Percentiles rank a stretch among this genome's conserved stretches.
These are phyloP conservation scores for Plasmodium reichenowi DNA, from an alignment of 169 alveolate genomes.

Conservation along the genomic window DNA sequence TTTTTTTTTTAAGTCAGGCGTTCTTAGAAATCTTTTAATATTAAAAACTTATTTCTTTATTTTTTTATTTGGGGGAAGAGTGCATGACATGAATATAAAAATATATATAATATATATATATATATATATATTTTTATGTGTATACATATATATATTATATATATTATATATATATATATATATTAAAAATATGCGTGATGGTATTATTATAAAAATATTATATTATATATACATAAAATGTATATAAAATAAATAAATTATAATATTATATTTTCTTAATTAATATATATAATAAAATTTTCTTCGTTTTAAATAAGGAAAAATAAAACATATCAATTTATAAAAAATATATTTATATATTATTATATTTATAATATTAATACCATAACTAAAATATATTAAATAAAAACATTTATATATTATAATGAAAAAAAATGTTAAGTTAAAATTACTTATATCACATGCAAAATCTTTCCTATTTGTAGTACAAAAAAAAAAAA, in stretches of 20 bases:
- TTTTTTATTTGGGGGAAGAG: constrained; percentile 17
- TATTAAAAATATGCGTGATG: not conserved
- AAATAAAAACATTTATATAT: constrained; percentile 27
- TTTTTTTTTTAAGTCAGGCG: constrained; percentile 65
- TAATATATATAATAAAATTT: constrained; percentile 22
- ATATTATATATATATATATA: too few relatives aligned
- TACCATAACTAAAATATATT: constrained; percentile 1
- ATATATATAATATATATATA: constrained; percentile 53
- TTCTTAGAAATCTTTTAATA: constrained; percentile 35
- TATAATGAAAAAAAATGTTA: constrained; percentile 30
- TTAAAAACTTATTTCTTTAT: constrained; percentile 33
- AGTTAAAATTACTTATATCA: constrained; percentile 23
- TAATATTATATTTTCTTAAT: not conserved
- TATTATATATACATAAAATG: constrained; percentile 5
- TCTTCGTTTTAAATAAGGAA: constrained; percentile 12
- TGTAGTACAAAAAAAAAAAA: constrained; percentile 26
- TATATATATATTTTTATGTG: constrained; percentile 10
- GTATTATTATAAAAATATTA: constrained; percentile 1
- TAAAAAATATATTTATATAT: too few relatives aligned
- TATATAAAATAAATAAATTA: not conserved
- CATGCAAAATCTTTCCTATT: constrained; percentile 48
- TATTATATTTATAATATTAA: too few relatives aligned
- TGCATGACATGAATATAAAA: constrained; percentile 14
- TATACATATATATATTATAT: constrained; percentile 3
- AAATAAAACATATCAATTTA: not conserved